A percentile compares a stretch with the other conserved stretches of the same genome.
Conservation (phyloP, 306 rosid genomes). For the Senna siamea region DNA sequence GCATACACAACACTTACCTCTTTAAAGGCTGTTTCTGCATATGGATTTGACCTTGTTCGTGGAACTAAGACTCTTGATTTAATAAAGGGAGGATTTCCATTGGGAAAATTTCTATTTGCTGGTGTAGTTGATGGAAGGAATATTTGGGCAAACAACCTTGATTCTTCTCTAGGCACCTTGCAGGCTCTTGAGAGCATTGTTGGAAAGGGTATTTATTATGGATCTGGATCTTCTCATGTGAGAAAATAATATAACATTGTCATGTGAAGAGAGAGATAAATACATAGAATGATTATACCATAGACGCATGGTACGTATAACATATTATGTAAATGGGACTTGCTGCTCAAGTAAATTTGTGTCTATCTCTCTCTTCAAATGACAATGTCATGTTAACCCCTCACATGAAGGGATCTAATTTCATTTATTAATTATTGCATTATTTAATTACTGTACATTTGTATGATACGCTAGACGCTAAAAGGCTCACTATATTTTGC, state of each 20-base stretch:
- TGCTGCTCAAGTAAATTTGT: no score
- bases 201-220: conserved; percentile 25
- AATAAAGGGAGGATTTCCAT: conserved; percentile 59
- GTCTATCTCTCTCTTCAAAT: no score
- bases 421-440: no score
- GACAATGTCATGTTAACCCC: no score
- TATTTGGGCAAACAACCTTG: conserved; percentile 68
- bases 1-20: conserved; percentile 58
- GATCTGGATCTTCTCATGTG: no score
- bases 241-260: no score
- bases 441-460: not conserved
- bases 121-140: conserved; percentile 77
- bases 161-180: conserved; percentile 52
- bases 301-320: no score
- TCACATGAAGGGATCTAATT: no score
- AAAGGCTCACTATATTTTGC: no score
- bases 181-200: conserved; percentile 50
- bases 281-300: no score
- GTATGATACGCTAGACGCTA: not conserved
- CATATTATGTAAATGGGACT: no score
- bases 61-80: conserved; percentile 64
- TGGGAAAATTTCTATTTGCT: conserved; percentile 64
- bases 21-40: conserved; percentile 60
- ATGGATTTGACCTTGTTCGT: conserved; percentile 65
- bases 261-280: no score